Evolutionary conservation across 1,139 yeast species (phyloP), one percentile per base, ranked within the genome.

Genomic region (Saccharomycopsis hybrid): DNA sequence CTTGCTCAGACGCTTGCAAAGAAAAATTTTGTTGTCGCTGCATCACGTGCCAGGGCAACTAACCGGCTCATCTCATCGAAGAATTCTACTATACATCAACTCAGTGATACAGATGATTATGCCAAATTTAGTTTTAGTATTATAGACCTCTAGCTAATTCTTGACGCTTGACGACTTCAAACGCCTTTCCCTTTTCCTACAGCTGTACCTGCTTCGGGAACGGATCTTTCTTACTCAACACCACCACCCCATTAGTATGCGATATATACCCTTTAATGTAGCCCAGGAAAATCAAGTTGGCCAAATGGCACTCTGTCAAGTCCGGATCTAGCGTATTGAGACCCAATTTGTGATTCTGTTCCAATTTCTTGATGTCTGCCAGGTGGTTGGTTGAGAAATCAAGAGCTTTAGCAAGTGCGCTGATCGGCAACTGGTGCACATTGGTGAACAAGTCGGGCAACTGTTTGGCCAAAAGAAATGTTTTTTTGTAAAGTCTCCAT

Each of bases 261-360:
- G 95, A 85, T 28, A 90, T 67, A 64, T 89, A 90, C 1, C 97
- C 97, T 66, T 85, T 88, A 53, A 89, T 70, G 51, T 68, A 68
- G 8, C 87, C 86, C 42, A 65, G 67, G 47, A 74, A 70, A 18
- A 90, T 87, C 58, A 85, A 66, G 51, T 77, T 77, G 0, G 96
- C 90, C 41, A 89, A 59, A 29, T 77, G 65, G 56, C 94, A 81
- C 65, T 90, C 97, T 4, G 84, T 71, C 47, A 79, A 82, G 57
- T 79, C 83, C 35, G 54, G 52, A 29, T 58, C 57, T 3, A 54
- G 54, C 5, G 24, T 40, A 5, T 8, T 36, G 24, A 37, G 25
- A 9, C 8, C 30, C 39, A 8, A 13, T 8, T 25, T 32, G n/a
- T n/a, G 31, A 33, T 33, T 28, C 27, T n/a, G 24, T 40, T 29